phyloP scores from a whole-genome alignment of 2,329 filamentous ascomycete genomes.

The Rhynchosporium graminicola region DNA sequence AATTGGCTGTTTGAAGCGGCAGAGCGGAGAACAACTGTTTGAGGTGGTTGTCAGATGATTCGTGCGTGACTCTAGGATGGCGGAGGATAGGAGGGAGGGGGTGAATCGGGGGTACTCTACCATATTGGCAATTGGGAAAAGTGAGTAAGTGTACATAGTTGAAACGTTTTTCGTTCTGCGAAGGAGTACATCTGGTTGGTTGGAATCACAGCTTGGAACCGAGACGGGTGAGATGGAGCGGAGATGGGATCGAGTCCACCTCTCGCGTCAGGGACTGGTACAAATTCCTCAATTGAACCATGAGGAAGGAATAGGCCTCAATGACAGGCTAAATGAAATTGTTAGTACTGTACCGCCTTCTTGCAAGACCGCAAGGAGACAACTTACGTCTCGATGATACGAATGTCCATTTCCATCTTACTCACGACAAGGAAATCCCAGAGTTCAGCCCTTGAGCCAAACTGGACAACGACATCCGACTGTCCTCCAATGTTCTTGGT shows the following conservation, averaged over 20 bases:
- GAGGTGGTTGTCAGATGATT: background rate
- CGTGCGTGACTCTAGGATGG: too few relatives aligned
- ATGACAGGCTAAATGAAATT: background rate
- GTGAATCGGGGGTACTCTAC: background rate
- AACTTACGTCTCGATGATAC: background rate
- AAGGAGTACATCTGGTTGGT: too few relatives aligned
- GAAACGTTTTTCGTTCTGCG: too few relatives aligned
- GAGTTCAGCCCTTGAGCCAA: background rate
- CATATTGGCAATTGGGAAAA: background rate
- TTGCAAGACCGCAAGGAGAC: background rate
- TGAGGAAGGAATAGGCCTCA: background rate
- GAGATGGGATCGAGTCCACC: background rate
- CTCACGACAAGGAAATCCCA: background rate
- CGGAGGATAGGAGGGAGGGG: background rate
- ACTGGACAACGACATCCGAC: background rate
- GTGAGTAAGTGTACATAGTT: too few relatives aligned
- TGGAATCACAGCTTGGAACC: too few relatives aligned
- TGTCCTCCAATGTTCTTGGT: background rate
- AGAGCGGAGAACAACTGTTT: background rate
- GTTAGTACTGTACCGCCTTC: background rate
- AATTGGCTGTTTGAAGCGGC: background rate
- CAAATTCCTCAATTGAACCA: background rate
- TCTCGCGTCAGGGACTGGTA: background rate
- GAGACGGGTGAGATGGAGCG: too few relatives aligned
- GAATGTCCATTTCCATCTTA: background rate